These are phyloP conservation scores for Neonectria sp. DNA, from an alignment of 2,329 filamentous ascomycete species.

Conservation along the genomic window DNA sequence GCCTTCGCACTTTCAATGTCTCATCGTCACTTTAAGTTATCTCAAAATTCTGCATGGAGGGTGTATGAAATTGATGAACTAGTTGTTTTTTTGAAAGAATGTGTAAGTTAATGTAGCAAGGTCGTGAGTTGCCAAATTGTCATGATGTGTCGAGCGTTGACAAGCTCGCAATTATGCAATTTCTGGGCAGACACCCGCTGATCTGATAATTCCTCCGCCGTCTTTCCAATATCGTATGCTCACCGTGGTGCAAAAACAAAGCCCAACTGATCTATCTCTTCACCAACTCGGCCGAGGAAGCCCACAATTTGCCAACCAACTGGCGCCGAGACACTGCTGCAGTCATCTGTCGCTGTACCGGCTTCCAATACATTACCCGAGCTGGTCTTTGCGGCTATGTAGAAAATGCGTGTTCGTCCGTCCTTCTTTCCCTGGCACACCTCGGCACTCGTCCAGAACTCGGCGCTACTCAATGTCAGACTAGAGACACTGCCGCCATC, in stretches of 20 bases:
- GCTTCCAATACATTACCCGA: conserved; percentile 11
- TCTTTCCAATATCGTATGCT: not conserved
- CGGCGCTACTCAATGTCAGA: not conserved
- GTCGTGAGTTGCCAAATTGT: too few relatives aligned
- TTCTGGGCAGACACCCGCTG: too few relatives aligned
- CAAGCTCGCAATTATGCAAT: too few relatives aligned
- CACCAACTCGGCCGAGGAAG: conserved; percentile 17
- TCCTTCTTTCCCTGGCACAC: conserved; percentile 23
- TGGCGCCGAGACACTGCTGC: conserved; percentile 11
- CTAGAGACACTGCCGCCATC: conserved; percentile 10
- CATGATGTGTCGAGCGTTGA: too few relatives aligned
- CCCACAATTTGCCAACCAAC: conserved; percentile 27
- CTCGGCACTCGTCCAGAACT: conserved; percentile 23
- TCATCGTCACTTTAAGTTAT: too few relatives aligned
- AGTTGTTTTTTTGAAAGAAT: too few relatives aligned
- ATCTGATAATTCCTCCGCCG: too few relatives aligned
- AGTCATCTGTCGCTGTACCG: conserved; percentile 10
- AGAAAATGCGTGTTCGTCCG: conserved; percentile 15
- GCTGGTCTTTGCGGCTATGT: conserved; percentile 16
- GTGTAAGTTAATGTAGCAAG: too few relatives aligned
- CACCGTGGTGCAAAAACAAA: conserved; percentile 19
- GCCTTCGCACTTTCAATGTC: too few relatives aligned
- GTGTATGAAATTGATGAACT: too few relatives aligned
- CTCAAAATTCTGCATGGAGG: too few relatives aligned
- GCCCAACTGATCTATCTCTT: conserved; percentile 22